Percentiles rank a stretch among this genome's conserved stretches.
Evolutionary conservation across 768 basidiomycete genomes (phyloP).

Genomic region (Kwoniella pini): DNA sequence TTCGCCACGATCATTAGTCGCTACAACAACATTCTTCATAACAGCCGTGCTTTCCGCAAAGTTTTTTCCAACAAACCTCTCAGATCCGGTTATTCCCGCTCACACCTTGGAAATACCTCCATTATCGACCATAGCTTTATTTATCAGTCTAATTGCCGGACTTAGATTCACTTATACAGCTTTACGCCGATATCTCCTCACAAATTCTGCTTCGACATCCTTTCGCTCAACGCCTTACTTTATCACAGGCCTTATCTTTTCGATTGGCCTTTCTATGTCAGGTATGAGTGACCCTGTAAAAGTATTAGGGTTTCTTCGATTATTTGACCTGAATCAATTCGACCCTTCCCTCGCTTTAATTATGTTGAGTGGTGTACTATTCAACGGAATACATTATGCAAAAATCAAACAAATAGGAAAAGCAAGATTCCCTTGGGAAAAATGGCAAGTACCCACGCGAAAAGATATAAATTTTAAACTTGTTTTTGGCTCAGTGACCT

Average conservation of each 20-base stretch:
- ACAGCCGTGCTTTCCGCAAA: slow-evolving; percentile 45
- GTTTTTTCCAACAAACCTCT: slow-evolving; percentile 15
- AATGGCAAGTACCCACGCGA: slow-evolving; percentile 39
- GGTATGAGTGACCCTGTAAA: slow-evolving; percentile 54
- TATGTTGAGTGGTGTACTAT: slow-evolving; percentile 52
- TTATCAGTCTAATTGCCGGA: slow-evolving; percentile 3
- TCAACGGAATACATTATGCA: slow-evolving; percentile 47
- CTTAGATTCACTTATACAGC: background rate
- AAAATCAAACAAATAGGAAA: slow-evolving; percentile 3
- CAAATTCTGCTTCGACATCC: background rate
- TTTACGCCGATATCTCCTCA: slow-evolving; percentile 12
- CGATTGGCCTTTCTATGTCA: slow-evolving; percentile 51
- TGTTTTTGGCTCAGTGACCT: slow-evolving; percentile 45
- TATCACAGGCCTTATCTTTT: slow-evolving; percentile 47
- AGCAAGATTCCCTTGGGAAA: slow-evolving; percentile 30
- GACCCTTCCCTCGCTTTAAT: slow-evolving; percentile 54
- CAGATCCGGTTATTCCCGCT: slow-evolving; percentile 1
- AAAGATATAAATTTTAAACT: slow-evolving; percentile 38
- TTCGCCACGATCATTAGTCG: slow-evolving; percentile 52
- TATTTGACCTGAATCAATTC: slow-evolving; percentile 39
- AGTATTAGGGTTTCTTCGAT: slow-evolving; percentile 51
- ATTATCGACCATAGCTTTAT: background rate
- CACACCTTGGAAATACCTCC: slow-evolving; percentile 3
- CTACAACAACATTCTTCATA: slow-evolving; percentile 48
- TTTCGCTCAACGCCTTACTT: slow-evolving; percentile 24